Conservation (phyloP, 768 basidiomycete species). For the Termitomyces sp. region DNA sequence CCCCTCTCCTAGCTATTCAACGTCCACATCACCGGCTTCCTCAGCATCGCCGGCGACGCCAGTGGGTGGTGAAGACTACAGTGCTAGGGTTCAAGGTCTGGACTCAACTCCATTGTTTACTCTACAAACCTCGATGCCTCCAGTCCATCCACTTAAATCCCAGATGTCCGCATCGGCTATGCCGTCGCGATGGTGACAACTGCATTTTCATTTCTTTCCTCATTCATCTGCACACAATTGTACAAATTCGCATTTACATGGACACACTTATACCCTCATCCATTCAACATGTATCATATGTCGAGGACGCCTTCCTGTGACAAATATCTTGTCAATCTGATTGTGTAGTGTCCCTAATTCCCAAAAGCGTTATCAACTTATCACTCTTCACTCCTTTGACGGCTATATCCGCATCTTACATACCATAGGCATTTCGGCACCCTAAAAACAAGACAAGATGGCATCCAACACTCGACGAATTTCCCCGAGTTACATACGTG, state of each 20-base stretch:
- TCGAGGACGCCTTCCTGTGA: constrained; percentile 2
- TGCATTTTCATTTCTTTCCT: constrained; percentile 17
- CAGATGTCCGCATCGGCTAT: constrained; percentile 65
- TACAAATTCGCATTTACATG: constrained; percentile 9
- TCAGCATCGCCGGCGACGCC: constrained; percentile 60
- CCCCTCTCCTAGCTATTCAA: constrained; percentile 46
- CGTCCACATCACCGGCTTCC: constrained; percentile 52
- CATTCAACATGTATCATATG: constrained; percentile 6
- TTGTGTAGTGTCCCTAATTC: background rate
- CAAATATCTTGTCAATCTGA: background rate
- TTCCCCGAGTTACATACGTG: background rate
- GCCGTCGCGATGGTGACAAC: constrained; percentile 53
- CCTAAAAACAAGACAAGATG: background rate
- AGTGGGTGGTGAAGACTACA: constrained; percentile 42
- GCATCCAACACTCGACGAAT: background rate
- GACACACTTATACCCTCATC: constrained; percentile 9
- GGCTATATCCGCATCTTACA: background rate
- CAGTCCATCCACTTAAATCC: constrained; percentile 41
- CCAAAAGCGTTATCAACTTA: constrained; percentile 2
- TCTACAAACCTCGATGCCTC: constrained; percentile 23
- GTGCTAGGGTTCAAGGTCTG: constrained; percentile 41
- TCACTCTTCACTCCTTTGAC: constrained; percentile 2
- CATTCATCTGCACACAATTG: constrained; percentile 15
- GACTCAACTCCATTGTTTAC: constrained; percentile 34
- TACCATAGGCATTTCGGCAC: background rate